Base-by-base conservation (phyloP, 805 yeast species). In the Barnettozyma californica region DNA sequence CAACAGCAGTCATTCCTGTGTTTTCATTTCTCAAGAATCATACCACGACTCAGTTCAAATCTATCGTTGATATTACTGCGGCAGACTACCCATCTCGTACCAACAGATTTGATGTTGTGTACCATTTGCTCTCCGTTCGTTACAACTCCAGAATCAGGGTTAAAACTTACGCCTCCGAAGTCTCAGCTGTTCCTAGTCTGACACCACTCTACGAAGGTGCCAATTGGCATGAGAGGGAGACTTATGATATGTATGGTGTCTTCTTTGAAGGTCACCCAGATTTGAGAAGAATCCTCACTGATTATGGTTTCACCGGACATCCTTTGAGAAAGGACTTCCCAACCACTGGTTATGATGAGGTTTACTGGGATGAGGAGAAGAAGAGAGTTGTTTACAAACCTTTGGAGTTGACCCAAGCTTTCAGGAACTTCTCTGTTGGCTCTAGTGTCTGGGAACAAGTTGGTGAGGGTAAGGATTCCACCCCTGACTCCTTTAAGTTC, bases 241-340 rank as follows among this genome's bases (percentile, higher is more conserved):
- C 94, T 13, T 88, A 85, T 66, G 96, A 88, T 66, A 73, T 88
- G 78, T 88, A 78, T 65, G 96, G 96, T 39, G 79, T 88, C 50
- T 87, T 87, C 68, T 88, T 88, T 62, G 92, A 85, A 68, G 87
- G 84, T 51, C 96, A 88, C 68, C 95, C 95, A 6, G 96, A 87
- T 68, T 74, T 87, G 63, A 81, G 96, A 71, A 77, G 96, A 70
- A 87, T 87, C 67, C 78, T 87, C 81, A 87, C 96, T 48, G 96
- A 87, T 69, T 87, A 87, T 67, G 96, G 96, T 20, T 87, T 88
- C 60, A 95, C 87, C 69, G 96, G 96, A 46, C 94, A 87, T 65
- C 96, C 96, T 13, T 76, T 87, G 64, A 80, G 95, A 69, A 88
- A 88, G 68, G 96, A 88, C 68, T 88, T 88, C 84, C 96, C 96